Evolutionary conservation across 208 protist genomes (phyloP).

Genomic region (Crithidia expoeki): DNA sequence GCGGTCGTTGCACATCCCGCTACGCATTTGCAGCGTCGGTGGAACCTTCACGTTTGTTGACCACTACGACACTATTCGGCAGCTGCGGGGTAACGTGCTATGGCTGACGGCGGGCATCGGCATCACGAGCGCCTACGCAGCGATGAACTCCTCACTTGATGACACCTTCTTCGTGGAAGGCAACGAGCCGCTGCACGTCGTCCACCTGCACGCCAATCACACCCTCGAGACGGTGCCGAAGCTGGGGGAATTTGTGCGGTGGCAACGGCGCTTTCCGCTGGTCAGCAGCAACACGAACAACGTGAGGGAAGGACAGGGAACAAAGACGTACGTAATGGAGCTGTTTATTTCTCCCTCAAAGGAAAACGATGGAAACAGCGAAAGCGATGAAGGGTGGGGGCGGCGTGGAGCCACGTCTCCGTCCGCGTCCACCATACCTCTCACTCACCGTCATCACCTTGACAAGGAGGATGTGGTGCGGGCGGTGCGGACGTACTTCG

Average conservation of each 20-base stretch:
- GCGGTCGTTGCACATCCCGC: constrained; percentile 46
- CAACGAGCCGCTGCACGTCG: constrained; percentile 48
- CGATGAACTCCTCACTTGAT: constrained; percentile 45
- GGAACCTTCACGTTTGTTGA: constrained; percentile 75
- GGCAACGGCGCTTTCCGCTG: constrained; percentile 35
- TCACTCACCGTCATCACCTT: constrained; percentile 44
- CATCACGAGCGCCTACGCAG: constrained; percentile 70
- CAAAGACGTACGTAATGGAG: constrained; percentile 37
- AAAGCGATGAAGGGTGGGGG: neutral
- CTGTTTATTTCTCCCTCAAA: constrained; percentile 21
- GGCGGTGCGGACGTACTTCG: constrained; percentile 46
- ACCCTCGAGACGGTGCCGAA: constrained; percentile 51
- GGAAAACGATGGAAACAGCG: neutral
- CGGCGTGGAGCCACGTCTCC: neutral
- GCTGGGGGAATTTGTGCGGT: constrained; percentile 47
- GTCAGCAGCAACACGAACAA: neutral
- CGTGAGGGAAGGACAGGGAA: too few species aligned
- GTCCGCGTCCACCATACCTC: neutral
- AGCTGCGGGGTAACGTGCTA: constrained; percentile 54
- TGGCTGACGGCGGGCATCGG: constrained; percentile 81
- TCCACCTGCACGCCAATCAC: constrained; percentile 83
- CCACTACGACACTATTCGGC: constrained; percentile 50
- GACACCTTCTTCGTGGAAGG: constrained; percentile 34
- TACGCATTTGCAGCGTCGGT: constrained; percentile 53
- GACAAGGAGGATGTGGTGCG: constrained; percentile 38